Evolutionary conservation across 768 basidiomycete genomes (phyloP).

Genomic region (Lactifluus rugatus): DNA sequence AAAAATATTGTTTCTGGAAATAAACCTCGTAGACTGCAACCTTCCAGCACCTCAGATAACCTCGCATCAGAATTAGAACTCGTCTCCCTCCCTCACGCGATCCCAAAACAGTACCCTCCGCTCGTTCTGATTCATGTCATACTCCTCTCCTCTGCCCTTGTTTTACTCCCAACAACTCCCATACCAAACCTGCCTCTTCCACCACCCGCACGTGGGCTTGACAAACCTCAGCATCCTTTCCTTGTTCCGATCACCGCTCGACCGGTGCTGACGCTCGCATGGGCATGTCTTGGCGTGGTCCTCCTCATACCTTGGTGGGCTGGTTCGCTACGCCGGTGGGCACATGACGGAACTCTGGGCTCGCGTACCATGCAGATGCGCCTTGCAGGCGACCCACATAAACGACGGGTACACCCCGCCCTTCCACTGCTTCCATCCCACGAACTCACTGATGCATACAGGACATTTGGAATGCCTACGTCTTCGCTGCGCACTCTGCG

Average conservation of each 20-base stretch:
- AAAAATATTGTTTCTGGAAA: constrained; percentile 3
- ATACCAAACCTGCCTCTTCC: constrained; percentile 7
- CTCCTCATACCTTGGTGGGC: constrained; percentile 66
- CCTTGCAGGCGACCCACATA: constrained; percentile 31
- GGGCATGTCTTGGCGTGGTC: constrained; percentile 43
- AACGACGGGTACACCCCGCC: constrained; percentile 27
- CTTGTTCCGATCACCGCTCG: constrained; percentile 54
- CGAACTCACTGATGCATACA: constrained; percentile 25
- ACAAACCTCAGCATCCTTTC: constrained; percentile 64
- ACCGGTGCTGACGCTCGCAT: constrained; percentile 48
- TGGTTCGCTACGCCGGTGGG: constrained; percentile 53
- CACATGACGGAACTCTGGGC: constrained; percentile 35
- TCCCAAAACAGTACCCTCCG: constrained; percentile 10
- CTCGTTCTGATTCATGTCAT: constrained; percentile 9
- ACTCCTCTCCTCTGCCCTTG: constrained; percentile 7
- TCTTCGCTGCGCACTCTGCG: constrained; percentile 43
- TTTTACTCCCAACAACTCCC: constrained; percentile 7
- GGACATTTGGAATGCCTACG: constrained; percentile 43
- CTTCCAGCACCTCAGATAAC: not conserved
- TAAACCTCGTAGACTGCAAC: not conserved
- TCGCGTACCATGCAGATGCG: constrained; percentile 36
- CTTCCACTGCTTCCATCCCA: not conserved
- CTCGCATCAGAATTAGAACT: not conserved
- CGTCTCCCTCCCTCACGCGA: constrained; percentile 1
- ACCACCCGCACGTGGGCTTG: constrained; percentile 23